Percentiles rank a stretch among this genome's conserved stretches.
These are phyloP conservation scores for Chaetomium strumarium DNA, from an alignment of 2,329 filamentous ascomycete species.

Conservation along the genomic window DNA sequence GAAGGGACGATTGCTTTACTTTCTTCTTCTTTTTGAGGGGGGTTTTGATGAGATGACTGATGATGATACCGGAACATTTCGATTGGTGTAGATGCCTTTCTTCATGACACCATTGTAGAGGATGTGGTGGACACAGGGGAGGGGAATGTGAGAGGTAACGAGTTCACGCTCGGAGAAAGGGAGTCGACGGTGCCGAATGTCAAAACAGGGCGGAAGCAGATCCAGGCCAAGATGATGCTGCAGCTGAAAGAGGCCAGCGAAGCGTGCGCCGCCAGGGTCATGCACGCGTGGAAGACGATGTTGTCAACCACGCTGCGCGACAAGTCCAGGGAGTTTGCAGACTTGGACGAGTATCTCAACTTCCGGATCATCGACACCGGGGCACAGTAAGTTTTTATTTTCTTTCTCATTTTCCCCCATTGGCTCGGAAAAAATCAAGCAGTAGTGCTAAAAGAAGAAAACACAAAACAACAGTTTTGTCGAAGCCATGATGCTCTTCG, in stretches of 20 bases:
- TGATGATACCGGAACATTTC: neutral
- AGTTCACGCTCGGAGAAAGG: slow-evolving; percentile 5
- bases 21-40: too few relatives aligned
- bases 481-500: slow-evolving; percentile 13
- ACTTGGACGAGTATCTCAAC: neutral
- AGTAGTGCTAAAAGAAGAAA: too few relatives aligned
- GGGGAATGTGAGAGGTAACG: neutral
- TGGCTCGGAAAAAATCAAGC: too few relatives aligned
- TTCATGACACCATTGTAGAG: neutral
- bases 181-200: neutral
- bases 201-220: slow-evolving; percentile 8
- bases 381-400: neutral
- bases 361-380: slow-evolving; percentile 1
- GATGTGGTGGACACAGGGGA: neutral
- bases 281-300: slow-evolving; percentile 8
- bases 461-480: slow-evolving; percentile 2
- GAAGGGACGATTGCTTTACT: too few relatives aligned
- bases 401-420: too few relatives aligned
- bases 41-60: neutral
- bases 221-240: slow-evolving; percentile 12
- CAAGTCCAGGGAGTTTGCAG: slow-evolving; percentile 1
- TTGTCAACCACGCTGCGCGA: slow-evolving; percentile 5
- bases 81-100: neutral
- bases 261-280: slow-evolving; percentile 3
- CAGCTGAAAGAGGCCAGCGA: neutral